Percentiles rank a stretch among this genome's conserved stretches.
Conservation (phyloP, 2,329 filamentous ascomycete genomes). For the Ophiostoma tasmaniense region DNA sequence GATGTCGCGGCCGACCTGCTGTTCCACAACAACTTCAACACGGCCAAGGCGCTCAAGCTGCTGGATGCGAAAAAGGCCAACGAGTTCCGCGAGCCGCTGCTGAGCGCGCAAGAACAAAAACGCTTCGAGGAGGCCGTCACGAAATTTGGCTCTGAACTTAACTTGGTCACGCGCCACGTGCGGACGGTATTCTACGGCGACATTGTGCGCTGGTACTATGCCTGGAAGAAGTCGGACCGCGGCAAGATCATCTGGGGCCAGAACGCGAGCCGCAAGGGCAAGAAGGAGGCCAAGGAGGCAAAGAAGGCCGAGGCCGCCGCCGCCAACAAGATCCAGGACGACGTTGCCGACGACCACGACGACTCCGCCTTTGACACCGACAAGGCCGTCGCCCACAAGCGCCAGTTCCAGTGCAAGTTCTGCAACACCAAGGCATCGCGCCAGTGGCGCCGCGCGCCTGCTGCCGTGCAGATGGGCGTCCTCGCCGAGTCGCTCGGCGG, state of each 20-base stretch:
- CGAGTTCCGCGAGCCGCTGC: slow-evolving; percentile 74
- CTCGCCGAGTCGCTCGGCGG: slow-evolving; percentile 50
- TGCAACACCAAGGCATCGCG: slow-evolving; percentile 71
- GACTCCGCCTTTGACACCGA: slow-evolving; percentile 92
- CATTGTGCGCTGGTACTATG: slow-evolving; percentile 90
- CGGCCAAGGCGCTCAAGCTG: slow-evolving; percentile 59
- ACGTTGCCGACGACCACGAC: slow-evolving; percentile 84
- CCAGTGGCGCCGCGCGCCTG: slow-evolving; percentile 87
- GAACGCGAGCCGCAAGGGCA: slow-evolving; percentile 78
- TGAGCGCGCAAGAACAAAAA: slow-evolving; percentile 70
- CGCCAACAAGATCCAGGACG: slow-evolving; percentile 69
- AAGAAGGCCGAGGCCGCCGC: slow-evolving; percentile 62
- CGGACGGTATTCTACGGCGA: slow-evolving; percentile 70
- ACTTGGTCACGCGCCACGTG: slow-evolving; percentile 74
- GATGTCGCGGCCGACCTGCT: slow-evolving; percentile 74
- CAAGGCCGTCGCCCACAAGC: slow-evolving; percentile 72
- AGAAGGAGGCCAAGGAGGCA: slow-evolving; percentile 76
- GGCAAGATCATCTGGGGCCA: slow-evolving; percentile 86
- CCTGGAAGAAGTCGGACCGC: slow-evolving; percentile 89
- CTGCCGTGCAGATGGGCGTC: slow-evolving; percentile 39
- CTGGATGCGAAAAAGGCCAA: slow-evolving; percentile 60
- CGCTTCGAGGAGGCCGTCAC: slow-evolving; percentile 85
- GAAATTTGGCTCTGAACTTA: slow-evolving; percentile 86
- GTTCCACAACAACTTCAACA: slow-evolving; percentile 62
- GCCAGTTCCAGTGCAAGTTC: slow-evolving; percentile 88